A percentile compares a stretch with the other conserved stretches of the same genome.
Evolutionary conservation across 208 protist genomes (phyloP).

Genomic region (Leishmania gerbilli): DNA sequence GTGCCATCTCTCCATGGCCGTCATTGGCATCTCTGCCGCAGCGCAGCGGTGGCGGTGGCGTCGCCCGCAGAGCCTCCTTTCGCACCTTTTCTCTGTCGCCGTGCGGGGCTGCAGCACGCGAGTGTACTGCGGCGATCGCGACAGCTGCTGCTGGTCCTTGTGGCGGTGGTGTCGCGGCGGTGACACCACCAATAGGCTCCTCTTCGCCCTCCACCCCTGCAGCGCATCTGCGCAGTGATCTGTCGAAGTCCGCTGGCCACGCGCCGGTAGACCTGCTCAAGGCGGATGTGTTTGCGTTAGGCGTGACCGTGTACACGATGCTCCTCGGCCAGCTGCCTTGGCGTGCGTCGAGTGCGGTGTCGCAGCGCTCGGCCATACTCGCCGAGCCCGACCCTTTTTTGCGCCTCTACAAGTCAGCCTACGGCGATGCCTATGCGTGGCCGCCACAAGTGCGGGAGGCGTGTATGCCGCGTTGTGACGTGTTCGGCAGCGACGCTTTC

Average conservation of each 20-base stretch:
- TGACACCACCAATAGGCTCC: background rate
- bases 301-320: constrained; percentile 70
- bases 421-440: constrained; percentile 34
- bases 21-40: background rate
- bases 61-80: too few species aligned
- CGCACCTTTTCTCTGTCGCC: background rate
- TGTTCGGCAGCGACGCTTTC: background rate
- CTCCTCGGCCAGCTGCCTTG: constrained; percentile 69
- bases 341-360: constrained; percentile 36
- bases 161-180: background rate
- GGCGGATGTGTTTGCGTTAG: constrained; percentile 68
- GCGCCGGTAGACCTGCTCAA: constrained; percentile 60
- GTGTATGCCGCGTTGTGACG: background rate
- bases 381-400: constrained; percentile 56
- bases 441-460: constrained; percentile 11
- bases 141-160: background rate
- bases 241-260: background rate
- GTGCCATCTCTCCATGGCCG: background rate
- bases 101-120: background rate
- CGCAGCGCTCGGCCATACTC: constrained; percentile 55
- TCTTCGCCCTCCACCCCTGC: background rate
- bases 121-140: background rate
- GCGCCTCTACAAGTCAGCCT: constrained; percentile 30
- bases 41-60: background rate
- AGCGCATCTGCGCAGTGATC: background rate